Evolutionary conservation across 2,329 filamentous ascomycete species (phyloP).

Genomic region (Diaporthe ampelina): DNA sequence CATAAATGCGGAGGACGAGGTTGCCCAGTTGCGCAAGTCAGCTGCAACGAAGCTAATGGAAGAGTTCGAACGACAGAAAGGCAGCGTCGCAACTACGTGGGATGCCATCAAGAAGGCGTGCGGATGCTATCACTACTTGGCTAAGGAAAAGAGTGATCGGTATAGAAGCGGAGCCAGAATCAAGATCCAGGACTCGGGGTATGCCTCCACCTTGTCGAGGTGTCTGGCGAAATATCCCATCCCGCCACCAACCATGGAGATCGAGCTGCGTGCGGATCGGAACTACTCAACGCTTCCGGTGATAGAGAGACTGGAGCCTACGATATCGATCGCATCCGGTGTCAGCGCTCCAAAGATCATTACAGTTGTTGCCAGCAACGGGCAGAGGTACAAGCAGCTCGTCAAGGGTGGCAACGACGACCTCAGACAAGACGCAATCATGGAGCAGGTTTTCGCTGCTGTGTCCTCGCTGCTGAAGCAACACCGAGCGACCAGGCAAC

Average conservation of each 20-base stretch:
- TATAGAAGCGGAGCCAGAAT: slow-evolving; percentile 68
- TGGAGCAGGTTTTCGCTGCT: slow-evolving; percentile 99
- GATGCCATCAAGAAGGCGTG: slow-evolving; percentile 80
- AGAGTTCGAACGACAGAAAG: slow-evolving; percentile 66
- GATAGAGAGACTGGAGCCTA: slow-evolving; percentile 79
- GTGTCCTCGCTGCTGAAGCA: slow-evolving; percentile 91
- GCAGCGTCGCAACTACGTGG: slow-evolving; percentile 71
- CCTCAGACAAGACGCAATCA: slow-evolving; percentile 95
- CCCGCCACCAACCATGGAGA: slow-evolving; percentile 90
- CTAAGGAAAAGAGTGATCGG: slow-evolving; percentile 63
- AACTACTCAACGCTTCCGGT: slow-evolving; percentile 84
- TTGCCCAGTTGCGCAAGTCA: slow-evolving; percentile 78
- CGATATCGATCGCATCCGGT: slow-evolving; percentile 88
- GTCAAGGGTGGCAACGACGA: slow-evolving; percentile 98
- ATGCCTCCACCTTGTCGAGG: slow-evolving; percentile 74
- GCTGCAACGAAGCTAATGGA: slow-evolving; percentile 80
- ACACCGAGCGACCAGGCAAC: slow-evolving; percentile 88
- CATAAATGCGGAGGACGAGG: slow-evolving; percentile 78
- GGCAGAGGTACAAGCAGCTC: slow-evolving; percentile 86
- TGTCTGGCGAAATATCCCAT: slow-evolving; percentile 76
- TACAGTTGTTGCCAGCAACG: slow-evolving; percentile 83
- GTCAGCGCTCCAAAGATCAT: slow-evolving; percentile 96
- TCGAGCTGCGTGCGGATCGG: slow-evolving; percentile 79
- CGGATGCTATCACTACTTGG: slow-evolving; percentile 74
- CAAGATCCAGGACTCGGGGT: slow-evolving; percentile 68